Base-by-base conservation (phyloP, 345 rosid species). In the Leavenworthia alabamica region DNA sequence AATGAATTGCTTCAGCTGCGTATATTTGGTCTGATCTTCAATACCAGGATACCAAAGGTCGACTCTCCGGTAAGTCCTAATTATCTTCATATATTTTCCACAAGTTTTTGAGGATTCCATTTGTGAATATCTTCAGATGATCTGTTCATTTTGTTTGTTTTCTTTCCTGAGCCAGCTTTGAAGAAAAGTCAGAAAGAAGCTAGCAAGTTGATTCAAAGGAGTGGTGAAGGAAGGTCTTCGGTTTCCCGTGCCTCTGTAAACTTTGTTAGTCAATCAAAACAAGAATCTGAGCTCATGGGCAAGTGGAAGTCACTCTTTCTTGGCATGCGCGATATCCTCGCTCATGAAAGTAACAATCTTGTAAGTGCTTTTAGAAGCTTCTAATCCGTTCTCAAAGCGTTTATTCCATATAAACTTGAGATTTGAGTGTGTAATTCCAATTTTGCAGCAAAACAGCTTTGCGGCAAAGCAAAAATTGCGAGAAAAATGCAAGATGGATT, bases 1-100 rank as follows among this genome's bases (percentile, higher is more conserved):
- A 43, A 39, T 60, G 35, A 42, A 46, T 71, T 36, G 65, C 10
- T 63, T 68, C 83, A 93, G 99, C 96, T 78, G 86, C 94, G 58
- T 81, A 78, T 72, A 93, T 93, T 24, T 93, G 86, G 97, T 79
- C 96, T 9, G 97, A 89, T 78, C 88, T 93, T 53, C 85, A 89
- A 70, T 89, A 85, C 67, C 96, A 89, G 80, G 96, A 92, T 62
- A 74, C 80, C 66, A 89, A 83, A 73, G 96, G 90, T 58, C 84
- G 93, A 62, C 60, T 86, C 56, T 46, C 82, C 15, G 95, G 96
- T 89, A 76, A 60, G 75, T 52, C 45, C 44, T 10, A 19, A 5
- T 20, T 14, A 32, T 8, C 29, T 23, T 3, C 3, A 3, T 37
- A 5, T 50, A 33, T 29, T 43, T 0, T 0, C 62, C 24, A n/a